Base-by-base conservation (phyloP, 179 eudicot species). In the Patellifolia procumbens region DNA sequence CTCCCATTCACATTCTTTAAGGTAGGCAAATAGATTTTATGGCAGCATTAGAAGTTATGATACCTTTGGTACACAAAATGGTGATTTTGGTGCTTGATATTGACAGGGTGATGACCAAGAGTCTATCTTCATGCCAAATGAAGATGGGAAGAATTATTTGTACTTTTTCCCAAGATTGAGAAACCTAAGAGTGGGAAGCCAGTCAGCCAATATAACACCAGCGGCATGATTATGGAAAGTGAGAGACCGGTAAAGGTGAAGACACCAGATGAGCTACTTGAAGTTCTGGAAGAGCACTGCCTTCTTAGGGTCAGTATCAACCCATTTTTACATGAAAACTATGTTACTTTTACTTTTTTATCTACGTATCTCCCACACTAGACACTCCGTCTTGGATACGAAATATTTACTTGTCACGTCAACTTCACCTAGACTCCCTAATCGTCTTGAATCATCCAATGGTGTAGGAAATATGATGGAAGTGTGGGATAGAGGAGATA, bases 261-360 rank as follows among this genome's bases (percentile, higher is more conserved):
- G 88, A 92, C 97, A 39, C 96, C 98, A 35, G 98, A 94, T 86
- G 98, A 94, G 85, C 88, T 94, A 55, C 91, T 94, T 75, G 91
- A 91, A 80, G 83, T 84, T 58, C 86, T 91, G 68, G 91, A 88
- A 75, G 96, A 88, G 45, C 82, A 35, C 32, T 94, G 98, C 82
- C 86, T 94, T 80, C 15, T 89, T 61, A 87, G 98, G 83, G 98
- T 94, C 34, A 79, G 92, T 53, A 62, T 74, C 70, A 59, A 34
- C 0, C 46, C 45, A 28, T 48, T 10, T 71, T 4, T 11, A 9
- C 11, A 3, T 34, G 39, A 22, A 24, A 0, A 17, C 16, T 66
- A 32, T 76, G 64, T 53, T 69, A 37, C 26, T 16, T 49, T n/a
- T 19, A 49, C 59, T 19, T 5, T 49, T 31, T 15, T 4, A 29